Evolutionary conservation across 73 alveolate species (phyloP), one percentile per base, ranked within the genome.

Genomic region (Tetrahymena borealis): DNA sequence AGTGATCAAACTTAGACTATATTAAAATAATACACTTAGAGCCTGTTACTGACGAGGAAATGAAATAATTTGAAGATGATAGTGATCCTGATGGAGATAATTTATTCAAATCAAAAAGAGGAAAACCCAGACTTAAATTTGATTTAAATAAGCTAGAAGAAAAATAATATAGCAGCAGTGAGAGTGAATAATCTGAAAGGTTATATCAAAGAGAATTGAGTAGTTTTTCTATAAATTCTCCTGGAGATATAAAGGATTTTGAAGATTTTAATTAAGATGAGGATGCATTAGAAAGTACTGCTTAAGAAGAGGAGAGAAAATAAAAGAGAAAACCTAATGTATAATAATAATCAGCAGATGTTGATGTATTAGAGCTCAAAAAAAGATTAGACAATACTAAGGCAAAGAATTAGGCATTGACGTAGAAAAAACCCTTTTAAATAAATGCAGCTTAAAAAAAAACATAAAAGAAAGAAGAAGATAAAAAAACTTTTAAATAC

Each of bases 71-170:
- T 11, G 95, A 93, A 32, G 40, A 38, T 32, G 95, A 93, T 4
- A 93, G 95, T 39, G 95, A 93, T 78, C 91, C 78, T 38, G 95
- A 93, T 15, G 78, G 90, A 7, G 91, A 78, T 32, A 92, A 91
- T 39, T 78, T 92, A 39, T 93, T 79, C 24, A 40, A 33, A 24
- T 39, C 93, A 5, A 90, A 90, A 39, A 90, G 77, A 16, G 91
- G 90, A 4, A 93, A 93, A 36, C 91, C 91, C 31, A 93, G 91
- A 40, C 95, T 92, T 85, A 93, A 93, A 85, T 39, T 93, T 77
- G 91, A 93, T 93, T 42, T 93, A 39, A 85, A 90, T 20, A 85
- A 90, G 39, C 77, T 79, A 79, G 95, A 93, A 33, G 93, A 79
- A 33, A 93, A 90, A 41, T 32, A 78, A 32, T 93, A 85, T 28